A percentile compares a stretch with the other conserved stretches of the same genome.
Evolutionary conservation across 164 flowering plant genomes (phyloP).

Genomic region (Nelumbo lutea): DNA sequence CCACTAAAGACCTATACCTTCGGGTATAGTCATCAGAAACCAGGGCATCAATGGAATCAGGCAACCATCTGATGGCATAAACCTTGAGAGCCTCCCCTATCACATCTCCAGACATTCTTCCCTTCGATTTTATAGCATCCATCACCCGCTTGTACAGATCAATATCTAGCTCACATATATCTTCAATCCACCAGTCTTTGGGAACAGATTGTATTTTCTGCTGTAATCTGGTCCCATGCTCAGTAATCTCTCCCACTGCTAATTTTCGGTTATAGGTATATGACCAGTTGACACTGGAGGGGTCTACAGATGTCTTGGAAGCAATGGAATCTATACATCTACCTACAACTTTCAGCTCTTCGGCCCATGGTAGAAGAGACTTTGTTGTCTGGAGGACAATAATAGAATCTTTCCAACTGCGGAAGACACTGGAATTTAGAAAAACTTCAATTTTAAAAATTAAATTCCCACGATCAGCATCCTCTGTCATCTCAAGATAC

Average conservation of each 20-base stretch:
- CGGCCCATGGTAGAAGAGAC: constrained; percentile 72
- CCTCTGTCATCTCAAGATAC: constrained; percentile 61
- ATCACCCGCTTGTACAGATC: constrained; percentile 72
- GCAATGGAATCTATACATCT: constrained; percentile 87
- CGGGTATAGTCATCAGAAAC: constrained; percentile 42
- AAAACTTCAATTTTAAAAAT: constrained; percentile 81
- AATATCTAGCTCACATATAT: constrained; percentile 79
- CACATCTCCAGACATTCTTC: constrained; percentile 63
- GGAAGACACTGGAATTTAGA: constrained; percentile 69
- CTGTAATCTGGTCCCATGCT: constrained; percentile 23
- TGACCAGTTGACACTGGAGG: constrained; percentile 63
- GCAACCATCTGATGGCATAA: constrained; percentile 76
- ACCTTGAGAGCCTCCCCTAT: constrained; percentile 77
- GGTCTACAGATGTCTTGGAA: constrained; percentile 76
- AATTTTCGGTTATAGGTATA: constrained; percentile 67
- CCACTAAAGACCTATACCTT: constrained; percentile 56
- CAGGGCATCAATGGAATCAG: constrained; percentile 51
- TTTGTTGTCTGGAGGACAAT: constrained; percentile 76
- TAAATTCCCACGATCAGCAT: constrained; percentile 68
- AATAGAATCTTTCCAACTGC: constrained; percentile 91
- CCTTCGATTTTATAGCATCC: constrained; percentile 69
- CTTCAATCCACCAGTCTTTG: constrained; percentile 95
- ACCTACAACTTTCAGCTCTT: constrained; percentile 73
- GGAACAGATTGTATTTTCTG: constrained; percentile 48
- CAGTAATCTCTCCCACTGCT: constrained; percentile 33